Base-by-base conservation (phyloP, 1,284 basidiomycete genomes). In the Pseudozyma pruni region DNA sequence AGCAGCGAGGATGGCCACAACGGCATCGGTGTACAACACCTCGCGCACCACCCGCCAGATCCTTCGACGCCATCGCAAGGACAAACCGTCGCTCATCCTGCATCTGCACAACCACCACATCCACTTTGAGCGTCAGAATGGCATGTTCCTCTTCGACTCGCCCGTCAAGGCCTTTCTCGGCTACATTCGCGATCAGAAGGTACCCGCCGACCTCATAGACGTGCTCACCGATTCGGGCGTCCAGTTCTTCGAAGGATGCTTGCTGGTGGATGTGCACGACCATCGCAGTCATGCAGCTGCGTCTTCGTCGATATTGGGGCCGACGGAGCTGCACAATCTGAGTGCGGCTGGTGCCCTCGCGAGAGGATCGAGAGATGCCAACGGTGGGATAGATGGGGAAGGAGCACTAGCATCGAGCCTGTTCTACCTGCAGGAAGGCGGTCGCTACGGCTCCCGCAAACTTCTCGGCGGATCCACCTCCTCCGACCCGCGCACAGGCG, bases 241-340 rank as follows among this genome's bases (percentile, higher is more conserved):
- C 1, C 69, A 68, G 20, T 81, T 81, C 61, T 81, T 76, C 22
- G 80, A 81, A 39, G 76, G 79, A 8, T 80, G 77, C 33, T 27
- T 81, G 10, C 60, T 81, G 11, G 73, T 81, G 11, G 80, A 81
- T 40, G 69, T 81, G 1, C 79, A 81, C 40, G 80, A 81, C 35
- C 80, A 81, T 46, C 62, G 80, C 7, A 49, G 63, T 55, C 59
- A 72, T 44, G 54, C 51, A 9, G 43, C 52, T 39, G 43, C 56
- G 8, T 20, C 39, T 1, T 39, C 27, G 13, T 63, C 64, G n/a
- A 17, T 23, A 4, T 44, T 66, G 10, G 45, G 57, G 8, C 58
- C 62, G 14, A 22, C 50, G n/a, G 62, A 71, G 23, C 34, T 71
- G 51, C 43, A 55, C 16, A 33, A 32, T 8, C 38, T 70, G n/a